Conservation (phyloP, 2,329 filamentous ascomycete genomes). For the Nemania diffusa region DNA sequence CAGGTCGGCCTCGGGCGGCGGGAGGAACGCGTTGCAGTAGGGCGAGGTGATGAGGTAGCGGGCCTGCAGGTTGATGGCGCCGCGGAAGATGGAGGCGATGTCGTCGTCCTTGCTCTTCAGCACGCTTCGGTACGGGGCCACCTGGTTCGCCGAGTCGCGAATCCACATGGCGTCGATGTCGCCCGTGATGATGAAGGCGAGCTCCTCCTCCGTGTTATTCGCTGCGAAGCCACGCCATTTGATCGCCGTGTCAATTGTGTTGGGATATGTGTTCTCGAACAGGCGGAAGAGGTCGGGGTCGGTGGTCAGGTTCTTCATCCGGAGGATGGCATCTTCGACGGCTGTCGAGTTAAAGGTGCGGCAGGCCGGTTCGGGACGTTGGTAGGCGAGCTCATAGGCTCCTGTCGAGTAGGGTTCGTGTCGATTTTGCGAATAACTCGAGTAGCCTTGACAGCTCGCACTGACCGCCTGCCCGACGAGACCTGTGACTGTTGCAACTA, state of each 20-base stretch:
- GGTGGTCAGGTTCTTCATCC: conserved; percentile 54
- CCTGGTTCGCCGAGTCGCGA: conserved; percentile 81
- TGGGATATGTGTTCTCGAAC: conserved; percentile 86
- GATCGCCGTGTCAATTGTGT: conserved; percentile 84
- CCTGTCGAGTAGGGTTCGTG: conserved; percentile 50
- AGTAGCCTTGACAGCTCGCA: conserved; percentile 47
- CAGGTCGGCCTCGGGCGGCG: conserved; percentile 78
- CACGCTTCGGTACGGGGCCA: conserved; percentile 74
- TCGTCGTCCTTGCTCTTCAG: conserved; percentile 67
- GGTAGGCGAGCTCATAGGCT: conserved; percentile 48
- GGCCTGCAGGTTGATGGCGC: conserved; percentile 77
- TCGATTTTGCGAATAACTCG: conserved; percentile 44
- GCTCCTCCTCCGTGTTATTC: conserved; percentile 55
- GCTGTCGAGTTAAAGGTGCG: conserved; percentile 76
- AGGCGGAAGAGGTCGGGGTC: conserved; percentile 77
- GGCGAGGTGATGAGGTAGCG: conserved; percentile 75
- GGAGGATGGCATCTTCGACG: conserved; percentile 74
- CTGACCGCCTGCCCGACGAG: conserved; percentile 22
- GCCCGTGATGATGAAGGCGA: conserved; percentile 84
- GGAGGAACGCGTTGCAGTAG: conserved; percentile 93
- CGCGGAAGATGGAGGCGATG: conserved; percentile 74
- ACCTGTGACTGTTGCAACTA: conserved; percentile 6
- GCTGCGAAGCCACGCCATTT: conserved; percentile 76
- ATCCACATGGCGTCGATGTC: conserved; percentile 92
- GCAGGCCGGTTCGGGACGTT: conserved; percentile 71